Evolutionary conservation across 2,329 filamentous ascomycete genomes (phyloP), one percentile per base, ranked within the genome.

Genomic region (Hymenoscyphus fraxineus): DNA sequence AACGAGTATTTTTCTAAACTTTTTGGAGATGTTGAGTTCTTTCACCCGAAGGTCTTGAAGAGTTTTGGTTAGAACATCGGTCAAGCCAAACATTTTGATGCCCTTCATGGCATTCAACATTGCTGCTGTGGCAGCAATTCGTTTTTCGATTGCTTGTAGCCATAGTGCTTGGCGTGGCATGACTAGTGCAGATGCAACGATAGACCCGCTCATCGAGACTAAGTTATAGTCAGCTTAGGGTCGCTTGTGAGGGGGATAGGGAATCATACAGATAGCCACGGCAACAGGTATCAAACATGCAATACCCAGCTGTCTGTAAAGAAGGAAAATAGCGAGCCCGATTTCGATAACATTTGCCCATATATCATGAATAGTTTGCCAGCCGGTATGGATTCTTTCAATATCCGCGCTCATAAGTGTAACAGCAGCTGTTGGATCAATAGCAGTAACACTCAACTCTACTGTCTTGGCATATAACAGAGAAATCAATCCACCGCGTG

Each of bases 371-470:
- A 77, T 59, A 0, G 66, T 63, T 0, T 65, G 66, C 12, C 73
- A 68, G 0, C 71, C 72, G 5, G 63, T 44, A 5, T 75, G 68
- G 41, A 80, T 78, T 27, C 75, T 73, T 16, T 79, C 77, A 7
- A 79, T 76, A 74, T 79, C 78, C 13, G 77, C 75, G 59, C 77
- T 79, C 77, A 80, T 80, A 58, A 80, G 73, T 2, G 78, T 80
- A 16, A 79, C 70, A 1, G 78, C 72, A 4, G 76, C 75, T 6
- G 75, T 72, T 54, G 77, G 73, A 19, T 76, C 74, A 7, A 71
- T 65, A 19, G 67, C 65, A 5, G 72, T 70, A 15, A 72, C 71
- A 6, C 71, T 74, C 38, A 76, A 67, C 6, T 72, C 68, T 0
- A 73, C 76, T 1, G 75, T 72, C 58, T 78, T 77, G 38, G 69